These are phyloP conservation scores for Penicillium ochrochloron DNA, from an alignment of 495 filamentous ascomycete genomes.

Conservation along the genomic window DNA sequence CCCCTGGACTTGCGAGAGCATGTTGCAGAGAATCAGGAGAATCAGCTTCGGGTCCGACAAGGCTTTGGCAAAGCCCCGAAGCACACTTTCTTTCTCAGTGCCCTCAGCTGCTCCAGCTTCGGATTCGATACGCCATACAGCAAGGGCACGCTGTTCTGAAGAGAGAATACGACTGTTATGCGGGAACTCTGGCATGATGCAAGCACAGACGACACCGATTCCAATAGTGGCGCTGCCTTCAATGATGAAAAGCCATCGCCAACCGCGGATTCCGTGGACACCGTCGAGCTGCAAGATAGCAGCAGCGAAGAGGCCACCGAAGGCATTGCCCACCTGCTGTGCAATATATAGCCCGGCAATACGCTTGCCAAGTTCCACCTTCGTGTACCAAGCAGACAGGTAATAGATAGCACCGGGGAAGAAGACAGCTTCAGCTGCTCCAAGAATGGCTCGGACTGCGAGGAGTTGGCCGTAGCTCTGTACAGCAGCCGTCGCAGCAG, in stretches of 20 bases:
- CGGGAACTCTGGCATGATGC: conserved; percentile 45
- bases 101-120: conserved; percentile 36
- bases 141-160: conserved; percentile 28
- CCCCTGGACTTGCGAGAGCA: conserved; percentile 35
- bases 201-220: conserved; percentile 44
- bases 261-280: conserved; percentile 48
- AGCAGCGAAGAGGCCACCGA: conserved; percentile 59
- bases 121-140: conserved; percentile 38
- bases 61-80: conserved; percentile 29
- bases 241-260: conserved; percentile 58
- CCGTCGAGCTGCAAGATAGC: conserved; percentile 57
- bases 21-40: conserved; percentile 34
- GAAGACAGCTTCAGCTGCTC: conserved; percentile 48
- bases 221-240: conserved; percentile 48
- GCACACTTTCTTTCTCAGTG: conserved; percentile 25
- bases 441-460: conserved; percentile 42
- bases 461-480: conserved; percentile 37
- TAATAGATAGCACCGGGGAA: conserved; percentile 62
- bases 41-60: conserved; percentile 32
- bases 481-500: conserved; percentile 44
- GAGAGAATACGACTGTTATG: conserved; percentile 37
- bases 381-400: conserved; percentile 62
- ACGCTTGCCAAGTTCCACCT: conserved; percentile 58
- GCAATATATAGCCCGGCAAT: conserved; percentile 62
- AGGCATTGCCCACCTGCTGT: conserved; percentile 59